These are phyloP conservation scores for Eucalyptus tenuipes DNA, from an alignment of 345 rosid genomes.

Conservation along the genomic window DNA sequence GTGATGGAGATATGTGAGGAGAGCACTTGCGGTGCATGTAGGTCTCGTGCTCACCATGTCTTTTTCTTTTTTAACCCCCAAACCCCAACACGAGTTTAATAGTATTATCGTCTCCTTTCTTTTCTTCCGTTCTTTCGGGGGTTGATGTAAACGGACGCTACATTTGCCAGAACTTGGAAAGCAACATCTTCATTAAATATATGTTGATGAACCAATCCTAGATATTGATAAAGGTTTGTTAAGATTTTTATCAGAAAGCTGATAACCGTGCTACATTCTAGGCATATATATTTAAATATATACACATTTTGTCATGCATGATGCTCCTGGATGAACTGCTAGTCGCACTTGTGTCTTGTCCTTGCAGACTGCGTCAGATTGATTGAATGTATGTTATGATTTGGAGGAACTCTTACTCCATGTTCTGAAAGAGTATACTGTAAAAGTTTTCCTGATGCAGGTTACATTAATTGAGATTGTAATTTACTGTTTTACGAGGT, in stretches of 20 bases:
- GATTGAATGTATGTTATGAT: neutral
- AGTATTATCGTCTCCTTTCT: neutral
- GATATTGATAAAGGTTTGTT: neutral
- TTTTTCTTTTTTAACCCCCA: neutral
- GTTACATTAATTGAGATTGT: too few relatives aligned
- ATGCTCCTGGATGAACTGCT: neutral
- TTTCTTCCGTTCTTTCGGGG: neutral
- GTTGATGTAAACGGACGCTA: neutral
- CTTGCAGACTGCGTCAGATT: neutral
- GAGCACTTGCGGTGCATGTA: neutral
- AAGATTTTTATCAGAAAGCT: neutral
- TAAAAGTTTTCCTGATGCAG: fast-evolving
- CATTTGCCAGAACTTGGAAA: neutral
- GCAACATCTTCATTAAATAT: neutral
- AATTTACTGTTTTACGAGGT: fast-evolving
- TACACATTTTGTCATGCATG: neutral
- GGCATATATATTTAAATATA: neutral
- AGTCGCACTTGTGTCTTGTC: neutral
- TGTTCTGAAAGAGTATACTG: neutral
- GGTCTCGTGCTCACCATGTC: neutral
- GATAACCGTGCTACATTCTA: neutral
- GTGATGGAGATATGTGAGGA: neutral
- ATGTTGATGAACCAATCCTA: neutral
- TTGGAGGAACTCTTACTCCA: neutral
- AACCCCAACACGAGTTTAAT: neutral